A percentile compares a stretch with the other conserved stretches of the same genome.
phyloP scores from a whole-genome alignment of 2,329 filamentous ascomycete species.

The Calonectria naviculata region DNA sequence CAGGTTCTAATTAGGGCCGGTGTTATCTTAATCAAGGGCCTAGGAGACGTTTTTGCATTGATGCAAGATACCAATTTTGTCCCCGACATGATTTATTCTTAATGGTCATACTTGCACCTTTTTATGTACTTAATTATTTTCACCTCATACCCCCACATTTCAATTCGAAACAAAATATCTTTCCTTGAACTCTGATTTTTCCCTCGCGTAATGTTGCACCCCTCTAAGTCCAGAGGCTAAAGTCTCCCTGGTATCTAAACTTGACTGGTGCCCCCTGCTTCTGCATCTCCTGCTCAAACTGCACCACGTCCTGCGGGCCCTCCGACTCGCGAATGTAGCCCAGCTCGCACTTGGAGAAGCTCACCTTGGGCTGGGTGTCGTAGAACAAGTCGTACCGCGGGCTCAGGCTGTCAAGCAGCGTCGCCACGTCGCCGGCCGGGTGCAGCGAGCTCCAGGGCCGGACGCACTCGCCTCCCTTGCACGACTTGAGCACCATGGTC shows the following conservation, averaged over 20 bases:
- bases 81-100: not conserved
- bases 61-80: conserved; percentile 5
- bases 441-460: conserved; percentile 3
- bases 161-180: not conserved
- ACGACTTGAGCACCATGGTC: conserved; percentile 13
- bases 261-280: not conserved
- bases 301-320: conserved; percentile 1
- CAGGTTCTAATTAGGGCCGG: not conserved
- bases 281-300: conserved; percentile 6
- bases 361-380: not conserved
- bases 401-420: not conserved
- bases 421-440: not conserved
- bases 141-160: not conserved
- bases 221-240: conserved; percentile 6
- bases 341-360: conserved; percentile 7
- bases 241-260: conserved; percentile 8
- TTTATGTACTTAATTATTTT: not conserved
- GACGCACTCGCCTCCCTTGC: not conserved
- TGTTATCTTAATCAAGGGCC: not conserved
- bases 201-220: no score
- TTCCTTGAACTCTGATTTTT: not conserved
- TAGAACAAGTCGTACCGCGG: conserved; percentile 8
- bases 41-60: not conserved
- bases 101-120: not conserved
- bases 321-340: conserved; percentile 8